Evolutionary conservation across 1,284 basidiomycete genomes (phyloP), one percentile per base, ranked within the genome.

Genomic region (Coriolopsis trogii): DNA sequence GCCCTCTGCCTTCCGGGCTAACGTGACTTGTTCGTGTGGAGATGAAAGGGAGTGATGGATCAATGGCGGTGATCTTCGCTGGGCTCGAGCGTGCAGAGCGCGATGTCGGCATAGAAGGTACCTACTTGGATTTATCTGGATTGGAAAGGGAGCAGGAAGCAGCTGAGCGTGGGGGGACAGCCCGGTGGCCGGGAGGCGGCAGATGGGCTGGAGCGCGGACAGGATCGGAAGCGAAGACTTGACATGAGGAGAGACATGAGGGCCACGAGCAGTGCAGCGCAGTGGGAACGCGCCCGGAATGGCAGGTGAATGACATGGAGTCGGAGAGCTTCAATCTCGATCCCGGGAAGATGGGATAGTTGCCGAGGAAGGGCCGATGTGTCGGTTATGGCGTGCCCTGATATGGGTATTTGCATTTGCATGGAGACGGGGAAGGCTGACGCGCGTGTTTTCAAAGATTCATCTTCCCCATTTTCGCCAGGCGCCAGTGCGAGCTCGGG

Each of bases 211-310:
- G 46, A 41, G 49, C 43, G 46, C 53, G 56, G 56, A 55, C 58
- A 51, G 48, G 62, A 55, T 55, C 56, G 56, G 62, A 58, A 51
- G 57, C 58, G 49, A 65, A 54, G 60, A 52, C 44, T 51, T n/a
- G 55, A 58, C 56, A 55, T 53, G 56, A 52, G 54, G 56, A 61
- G 56, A 56, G 51, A 53, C n/a, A n/a, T n/a, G n/a, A n/a, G n/a
- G n/a, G n/a, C n/a, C 60, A 61, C 59, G 60, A 64, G 57, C 56
- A 46, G 53, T 58, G 57, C 57, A 41, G 31, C 38, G 45, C 51
- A 45, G 56, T 57, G 53, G 49, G 49, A 18, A 38, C 39, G 37
- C 44, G 51, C 61, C 20, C n/a, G n/a, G n/a, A 7, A 47, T 39
- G 53, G 53, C 30, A 55, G 48, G 42, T 9, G 20, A 3, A 52